Evolutionary conservation across 2,329 filamentous ascomycete species (phyloP).

Genomic region (Trichoderma semiorbis): DNA sequence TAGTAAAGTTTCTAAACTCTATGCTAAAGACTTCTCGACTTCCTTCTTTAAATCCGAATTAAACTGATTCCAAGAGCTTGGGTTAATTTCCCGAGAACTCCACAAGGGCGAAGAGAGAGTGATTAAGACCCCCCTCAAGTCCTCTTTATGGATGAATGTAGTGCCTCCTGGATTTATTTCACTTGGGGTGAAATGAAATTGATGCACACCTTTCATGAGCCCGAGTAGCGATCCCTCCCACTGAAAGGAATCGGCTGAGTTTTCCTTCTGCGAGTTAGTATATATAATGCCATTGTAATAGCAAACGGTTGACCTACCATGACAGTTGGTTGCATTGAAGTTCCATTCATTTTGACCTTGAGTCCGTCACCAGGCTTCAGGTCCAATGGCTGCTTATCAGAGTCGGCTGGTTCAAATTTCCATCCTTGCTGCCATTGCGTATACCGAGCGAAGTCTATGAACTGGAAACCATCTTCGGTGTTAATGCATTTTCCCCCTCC

Average conservation of each 20-base stretch:
- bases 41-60: background rate
- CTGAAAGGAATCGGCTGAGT: background rate
- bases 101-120: background rate
- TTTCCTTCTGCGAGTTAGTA: background rate
- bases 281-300: background rate
- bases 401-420: background rate
- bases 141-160: background rate
- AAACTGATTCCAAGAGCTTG: background rate
- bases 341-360: background rate
- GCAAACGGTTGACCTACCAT: background rate
- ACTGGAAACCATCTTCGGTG: background rate
- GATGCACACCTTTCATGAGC: background rate
- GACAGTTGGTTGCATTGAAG: background rate
- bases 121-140: background rate
- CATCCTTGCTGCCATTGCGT: background rate
- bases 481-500: background rate
- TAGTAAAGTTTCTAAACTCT: background rate
- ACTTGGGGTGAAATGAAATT: background rate
- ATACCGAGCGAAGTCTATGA: background rate
- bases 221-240: background rate
- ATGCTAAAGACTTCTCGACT: background rate
- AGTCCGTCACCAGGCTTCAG: background rate
- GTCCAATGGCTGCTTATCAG: background rate
- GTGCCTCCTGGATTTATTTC: background rate
- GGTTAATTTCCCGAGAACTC: background rate